phyloP scores from a whole-genome alignment of 345 rosid species.

The Camelina sativa region DNA sequence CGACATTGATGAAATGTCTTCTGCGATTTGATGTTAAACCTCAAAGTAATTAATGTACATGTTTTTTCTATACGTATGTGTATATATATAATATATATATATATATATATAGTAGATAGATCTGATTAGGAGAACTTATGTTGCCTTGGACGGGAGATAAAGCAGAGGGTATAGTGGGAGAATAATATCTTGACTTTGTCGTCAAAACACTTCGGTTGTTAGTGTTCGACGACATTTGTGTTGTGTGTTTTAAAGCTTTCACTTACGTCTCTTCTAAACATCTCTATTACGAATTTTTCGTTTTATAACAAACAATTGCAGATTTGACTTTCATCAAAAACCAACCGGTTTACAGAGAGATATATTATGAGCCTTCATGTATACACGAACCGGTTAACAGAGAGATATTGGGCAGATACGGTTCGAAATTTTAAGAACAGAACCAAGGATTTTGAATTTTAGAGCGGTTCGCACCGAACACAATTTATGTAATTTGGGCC shows the following conservation, averaged over 20 bases:
- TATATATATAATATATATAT: background rate
- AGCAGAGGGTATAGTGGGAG: constrained; percentile 40
- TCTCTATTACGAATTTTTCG: background rate
- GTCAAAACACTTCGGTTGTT: constrained; percentile 44
- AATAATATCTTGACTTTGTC: constrained; percentile 45
- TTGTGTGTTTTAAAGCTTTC: constrained; percentile 31
- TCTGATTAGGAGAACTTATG: constrained; percentile 13
- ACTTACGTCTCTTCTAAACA: constrained; percentile 35
- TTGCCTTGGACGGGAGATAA: constrained; percentile 44
- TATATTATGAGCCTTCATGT: too few species aligned
- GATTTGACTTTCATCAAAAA: too few species aligned
- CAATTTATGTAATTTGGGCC: too few species aligned
- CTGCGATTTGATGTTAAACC: constrained; percentile 15
- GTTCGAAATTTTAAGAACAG: too few species aligned
- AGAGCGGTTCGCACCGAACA: too few species aligned
- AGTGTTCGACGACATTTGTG: constrained; percentile 14
- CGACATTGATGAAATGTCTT: constrained; percentile 38
- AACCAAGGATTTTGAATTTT: too few species aligned
- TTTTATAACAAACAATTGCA: too few species aligned
- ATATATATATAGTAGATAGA: background rate
- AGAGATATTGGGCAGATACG: too few species aligned
- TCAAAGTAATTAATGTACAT: constrained; percentile 28
- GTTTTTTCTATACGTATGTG: constrained; percentile 1
- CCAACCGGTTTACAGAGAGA: too few species aligned
- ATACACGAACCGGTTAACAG: too few species aligned